Percentiles rank a stretch among this genome's conserved stretches.
Evolutionary conservation across 352 stramenopile species (phyloP).

Genomic region (Globisporangium barbulae): DNA sequence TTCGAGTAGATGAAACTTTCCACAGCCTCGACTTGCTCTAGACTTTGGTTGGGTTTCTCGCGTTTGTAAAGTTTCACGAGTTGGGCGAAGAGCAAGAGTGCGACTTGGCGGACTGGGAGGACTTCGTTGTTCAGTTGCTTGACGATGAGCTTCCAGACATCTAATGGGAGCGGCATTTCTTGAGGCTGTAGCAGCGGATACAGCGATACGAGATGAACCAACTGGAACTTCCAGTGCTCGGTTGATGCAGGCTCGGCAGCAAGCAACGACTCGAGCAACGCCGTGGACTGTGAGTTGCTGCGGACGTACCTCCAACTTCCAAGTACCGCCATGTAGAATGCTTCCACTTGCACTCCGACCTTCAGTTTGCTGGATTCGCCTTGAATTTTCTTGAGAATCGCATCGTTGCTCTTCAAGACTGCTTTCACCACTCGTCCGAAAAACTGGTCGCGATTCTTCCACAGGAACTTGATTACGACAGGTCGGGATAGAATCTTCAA

Average conservation of each 20-base stretch:
- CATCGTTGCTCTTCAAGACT: conserved; percentile 44
- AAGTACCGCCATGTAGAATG: conserved; percentile 50
- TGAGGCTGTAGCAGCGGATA: conserved; percentile 59
- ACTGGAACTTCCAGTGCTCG: conserved; percentile 75
- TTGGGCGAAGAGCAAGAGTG: conserved; percentile 45
- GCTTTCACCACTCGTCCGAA: conserved; percentile 39
- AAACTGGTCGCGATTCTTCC: conserved; percentile 37
- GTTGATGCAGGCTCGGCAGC: conserved; percentile 30
- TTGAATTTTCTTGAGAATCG: conserved; percentile 50
- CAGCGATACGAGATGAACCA: conserved; percentile 69
- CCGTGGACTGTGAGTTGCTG: conserved; percentile 9
- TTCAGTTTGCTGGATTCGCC: conserved; percentile 55
- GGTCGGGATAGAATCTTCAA: conserved; percentile 40
- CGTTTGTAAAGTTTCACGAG: conserved; percentile 49
- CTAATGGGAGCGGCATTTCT: conserved; percentile 32
- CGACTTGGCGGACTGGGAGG: conserved; percentile 57
- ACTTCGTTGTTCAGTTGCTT: conserved; percentile 54
- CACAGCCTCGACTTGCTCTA: conserved; percentile 13
- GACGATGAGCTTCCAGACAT: conserved; percentile 53
- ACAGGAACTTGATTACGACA: conserved; percentile 38
- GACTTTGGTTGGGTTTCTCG: conserved; percentile 5
- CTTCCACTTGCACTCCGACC: conserved; percentile 48
- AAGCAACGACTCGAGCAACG: conserved; percentile 34
- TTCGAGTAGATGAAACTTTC: conserved; percentile 42
- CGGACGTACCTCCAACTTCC: conserved; percentile 52